A percentile compares a stretch with the other conserved stretches of the same genome.
Conservation (phyloP, 2,329 filamentous ascomycete genomes). For the Stemphylium vesicarium region DNA sequence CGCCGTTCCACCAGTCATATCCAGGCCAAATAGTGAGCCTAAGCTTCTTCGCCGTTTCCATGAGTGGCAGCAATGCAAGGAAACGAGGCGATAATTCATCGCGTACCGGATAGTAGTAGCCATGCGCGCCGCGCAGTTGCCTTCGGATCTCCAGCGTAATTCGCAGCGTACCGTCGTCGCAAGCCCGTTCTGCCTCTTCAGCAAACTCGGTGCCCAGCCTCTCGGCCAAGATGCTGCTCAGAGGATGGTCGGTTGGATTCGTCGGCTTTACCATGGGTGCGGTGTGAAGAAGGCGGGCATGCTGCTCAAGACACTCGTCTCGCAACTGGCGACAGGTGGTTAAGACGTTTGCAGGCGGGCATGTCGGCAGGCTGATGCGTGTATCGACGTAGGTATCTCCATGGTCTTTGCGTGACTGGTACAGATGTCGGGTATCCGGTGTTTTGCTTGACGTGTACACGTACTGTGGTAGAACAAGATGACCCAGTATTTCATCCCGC, state of each 20-base stretch:
- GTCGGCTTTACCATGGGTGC: not conserved
- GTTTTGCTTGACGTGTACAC: conserved; percentile 32
- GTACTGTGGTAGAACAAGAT: conserved; percentile 27
- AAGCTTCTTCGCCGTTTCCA: conserved; percentile 25
- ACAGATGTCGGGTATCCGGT: conserved; percentile 15
- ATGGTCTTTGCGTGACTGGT: conserved; percentile 8
- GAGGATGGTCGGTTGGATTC: not conserved
- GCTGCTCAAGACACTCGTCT: conserved; percentile 31
- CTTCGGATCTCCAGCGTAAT: conserved; percentile 36
- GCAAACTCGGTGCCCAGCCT: conserved; percentile 21
- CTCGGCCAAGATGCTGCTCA: conserved; percentile 17
- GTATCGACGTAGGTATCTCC: conserved; percentile 31
- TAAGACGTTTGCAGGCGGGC: conserved; percentile 28
- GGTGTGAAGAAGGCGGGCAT: conserved; percentile 19
- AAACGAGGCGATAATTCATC: conserved; percentile 36
- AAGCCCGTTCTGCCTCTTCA: conserved; percentile 28
- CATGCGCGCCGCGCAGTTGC: conserved; percentile 20
- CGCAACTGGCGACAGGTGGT: conserved; percentile 36
- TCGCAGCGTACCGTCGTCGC: conserved; percentile 27
- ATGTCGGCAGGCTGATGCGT: conserved; percentile 35
- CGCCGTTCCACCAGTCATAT: conserved; percentile 35
- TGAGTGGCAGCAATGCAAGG: conserved; percentile 29
- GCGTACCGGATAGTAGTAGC: conserved; percentile 30
- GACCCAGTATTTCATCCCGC: conserved; percentile 33
- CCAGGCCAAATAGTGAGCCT: conserved; percentile 35